Percentiles rank a stretch among this genome's conserved stretches.
Conservation (phyloP, 2,329 filamentous ascomycete genomes). For the Tolypocladium guangdongense region DNA sequence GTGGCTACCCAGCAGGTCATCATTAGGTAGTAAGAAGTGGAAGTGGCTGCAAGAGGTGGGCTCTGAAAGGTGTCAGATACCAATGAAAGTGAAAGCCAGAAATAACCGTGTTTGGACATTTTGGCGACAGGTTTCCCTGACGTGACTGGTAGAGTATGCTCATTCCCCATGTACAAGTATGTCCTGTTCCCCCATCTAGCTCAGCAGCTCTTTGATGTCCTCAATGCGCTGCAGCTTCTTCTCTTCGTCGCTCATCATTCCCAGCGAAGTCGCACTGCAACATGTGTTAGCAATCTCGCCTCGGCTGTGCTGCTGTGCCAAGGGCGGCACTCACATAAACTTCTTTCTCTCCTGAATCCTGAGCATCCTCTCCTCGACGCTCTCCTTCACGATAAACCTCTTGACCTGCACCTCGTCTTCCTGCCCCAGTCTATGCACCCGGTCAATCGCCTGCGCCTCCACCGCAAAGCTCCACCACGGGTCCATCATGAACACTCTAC, state of each 20-base stretch:
- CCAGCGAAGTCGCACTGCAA: constrained; percentile 74
- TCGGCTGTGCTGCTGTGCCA: not conserved
- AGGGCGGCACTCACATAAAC: constrained; percentile 62
- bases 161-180: not conserved
- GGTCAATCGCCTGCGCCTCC: constrained; percentile 94
- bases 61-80: not conserved
- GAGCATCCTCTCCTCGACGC: constrained; percentile 92
- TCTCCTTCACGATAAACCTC: constrained; percentile 79
- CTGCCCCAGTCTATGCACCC: constrained; percentile 95
- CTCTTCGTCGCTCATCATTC: constrained; percentile 91
- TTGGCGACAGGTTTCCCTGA: not conserved
- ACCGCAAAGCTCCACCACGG: constrained; percentile 99
- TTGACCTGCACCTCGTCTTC: constrained; percentile 74
- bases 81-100: not conserved
- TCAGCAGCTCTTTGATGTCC: constrained; percentile 85
- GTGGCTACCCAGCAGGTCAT: constrained; percentile 35
- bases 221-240: constrained; percentile 84
- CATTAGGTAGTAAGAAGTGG: constrained; percentile 11
- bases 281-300: constrained; percentile 6
- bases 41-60: too few species aligned
- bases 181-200: constrained; percentile 22
- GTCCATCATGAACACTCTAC: constrained; percentile 96
- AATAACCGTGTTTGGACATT: not conserved
- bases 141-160: not conserved
- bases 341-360: constrained; percentile 91